These are phyloP conservation scores for Nematocida ausubeli DNA, from an alignment of 371 early-diverging fungal species.

Conservation along the genomic window DNA sequence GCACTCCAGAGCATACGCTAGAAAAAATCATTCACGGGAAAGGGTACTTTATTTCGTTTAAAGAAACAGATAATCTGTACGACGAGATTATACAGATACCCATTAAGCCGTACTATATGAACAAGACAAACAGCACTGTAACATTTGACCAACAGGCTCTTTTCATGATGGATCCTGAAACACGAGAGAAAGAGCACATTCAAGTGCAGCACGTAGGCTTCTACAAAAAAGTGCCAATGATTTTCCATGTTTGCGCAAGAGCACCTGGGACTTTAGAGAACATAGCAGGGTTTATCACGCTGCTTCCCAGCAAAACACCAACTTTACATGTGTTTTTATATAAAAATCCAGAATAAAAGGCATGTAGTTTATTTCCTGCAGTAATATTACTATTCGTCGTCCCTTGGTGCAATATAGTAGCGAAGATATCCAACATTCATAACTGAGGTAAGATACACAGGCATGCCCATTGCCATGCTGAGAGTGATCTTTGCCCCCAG, in stretches of 20 bases:
- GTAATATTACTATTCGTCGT: constrained; percentile 5
- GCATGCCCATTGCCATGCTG: constrained; percentile 77
- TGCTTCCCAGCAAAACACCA: background rate
- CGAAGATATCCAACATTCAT: constrained; percentile 83
- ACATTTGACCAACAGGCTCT: background rate
- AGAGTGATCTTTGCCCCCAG: constrained; percentile 74
- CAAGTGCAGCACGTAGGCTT: background rate
- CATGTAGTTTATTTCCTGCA: background rate
- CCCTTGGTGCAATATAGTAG: constrained; percentile 69
- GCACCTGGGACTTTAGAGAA: background rate
- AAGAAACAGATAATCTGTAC: constrained; percentile 6
- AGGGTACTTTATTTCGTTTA: background rate
- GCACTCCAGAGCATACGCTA: background rate
- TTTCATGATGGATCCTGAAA: background rate
- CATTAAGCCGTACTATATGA: constrained; percentile 2
- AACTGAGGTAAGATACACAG: constrained; percentile 83
- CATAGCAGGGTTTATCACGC: background rate
- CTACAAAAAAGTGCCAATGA: background rate
- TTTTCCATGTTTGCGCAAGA: background rate
- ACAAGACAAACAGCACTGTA: background rate
- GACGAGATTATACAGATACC: constrained; percentile 3
- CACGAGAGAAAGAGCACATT: background rate
- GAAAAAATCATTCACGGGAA: background rate
- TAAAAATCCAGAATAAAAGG: background rate
- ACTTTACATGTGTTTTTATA: background rate